Evolutionary conservation across 306 rosid species (phyloP).

Genomic region (Astragalus membranaceus): DNA sequence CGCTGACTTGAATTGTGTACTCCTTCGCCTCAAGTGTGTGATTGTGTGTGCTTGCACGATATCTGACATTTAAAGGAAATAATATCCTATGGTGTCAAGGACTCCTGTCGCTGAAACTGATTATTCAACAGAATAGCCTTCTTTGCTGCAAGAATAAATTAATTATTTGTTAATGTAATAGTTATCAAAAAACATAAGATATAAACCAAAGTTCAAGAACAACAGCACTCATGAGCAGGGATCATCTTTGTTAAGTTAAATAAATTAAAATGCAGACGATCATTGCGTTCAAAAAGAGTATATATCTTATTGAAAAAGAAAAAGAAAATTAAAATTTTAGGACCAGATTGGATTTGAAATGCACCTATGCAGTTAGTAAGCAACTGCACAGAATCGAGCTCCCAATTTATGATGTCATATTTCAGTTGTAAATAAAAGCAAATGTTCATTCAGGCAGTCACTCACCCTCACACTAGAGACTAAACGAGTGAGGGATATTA

Average conservation of each 20-base stretch:
- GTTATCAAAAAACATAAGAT: neutral
- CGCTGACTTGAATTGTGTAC: neutral
- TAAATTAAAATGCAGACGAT: too few relatives aligned
- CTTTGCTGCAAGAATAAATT: conserved; percentile 42
- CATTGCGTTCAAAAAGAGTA: too few relatives aligned
- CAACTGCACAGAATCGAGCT: neutral
- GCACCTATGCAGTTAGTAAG: neutral
- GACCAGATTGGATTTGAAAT: too few relatives aligned
- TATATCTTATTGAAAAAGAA: too few relatives aligned
- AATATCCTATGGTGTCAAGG: neutral
- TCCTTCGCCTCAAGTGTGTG: neutral
- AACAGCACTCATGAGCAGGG: neutral
- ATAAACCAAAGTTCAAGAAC: neutral
- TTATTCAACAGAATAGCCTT: conserved; percentile 50
- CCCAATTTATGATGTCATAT: neutral
- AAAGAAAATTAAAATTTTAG: too few relatives aligned
- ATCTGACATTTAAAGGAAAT: neutral
- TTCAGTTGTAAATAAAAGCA: neutral
- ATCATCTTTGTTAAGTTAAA: too few relatives aligned
- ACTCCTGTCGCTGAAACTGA: neutral
- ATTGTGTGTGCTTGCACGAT: neutral
- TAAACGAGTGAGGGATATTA: neutral
- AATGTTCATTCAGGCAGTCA: neutral
- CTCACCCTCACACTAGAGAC: too few relatives aligned
- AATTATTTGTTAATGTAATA: neutral